Percentiles rank a stretch among this genome's conserved stretches.
These are phyloP conservation scores for Pichia nakasei DNA, from an alignment of 805 yeast species.

Conservation along the genomic window DNA sequence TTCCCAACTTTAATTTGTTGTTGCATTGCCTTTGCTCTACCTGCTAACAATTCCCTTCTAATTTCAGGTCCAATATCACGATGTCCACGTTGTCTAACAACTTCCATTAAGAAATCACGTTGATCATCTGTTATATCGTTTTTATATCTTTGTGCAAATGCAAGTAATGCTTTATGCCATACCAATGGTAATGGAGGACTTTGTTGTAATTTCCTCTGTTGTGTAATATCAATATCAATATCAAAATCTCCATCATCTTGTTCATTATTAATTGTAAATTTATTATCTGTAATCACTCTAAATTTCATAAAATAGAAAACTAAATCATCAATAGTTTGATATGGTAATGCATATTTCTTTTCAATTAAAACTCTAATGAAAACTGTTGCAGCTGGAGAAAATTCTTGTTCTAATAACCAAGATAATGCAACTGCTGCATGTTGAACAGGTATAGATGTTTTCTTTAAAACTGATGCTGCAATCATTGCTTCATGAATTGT, in stretches of 20 bases:
- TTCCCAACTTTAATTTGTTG: constrained; percentile 4
- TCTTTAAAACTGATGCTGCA: constrained; percentile 83
- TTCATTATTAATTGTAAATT: constrained; percentile 12
- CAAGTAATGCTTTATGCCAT: constrained; percentile 94
- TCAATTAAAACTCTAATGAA: constrained; percentile 85
- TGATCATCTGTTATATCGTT: constrained; percentile 99
- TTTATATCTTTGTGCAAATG: constrained; percentile 92
- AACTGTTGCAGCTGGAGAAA: constrained; percentile 80
- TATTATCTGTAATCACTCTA: constrained; percentile 46
- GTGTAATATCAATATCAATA: constrained; percentile 25
- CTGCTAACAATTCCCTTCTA: constrained; percentile 86
- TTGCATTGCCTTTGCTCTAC: constrained; percentile 46
- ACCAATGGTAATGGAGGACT: constrained; percentile 77
- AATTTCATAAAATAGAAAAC: constrained; percentile 93
- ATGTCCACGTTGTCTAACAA: constrained; percentile 84
- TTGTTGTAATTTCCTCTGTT: constrained; percentile 23
- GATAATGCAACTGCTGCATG: constrained; percentile 95
- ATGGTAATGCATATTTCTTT: constrained; percentile 93
- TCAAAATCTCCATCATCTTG: constrained; percentile 29
- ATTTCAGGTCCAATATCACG: constrained; percentile 87
- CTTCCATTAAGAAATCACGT: constrained; percentile 86
- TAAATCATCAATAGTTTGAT: constrained; percentile 88
- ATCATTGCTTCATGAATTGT: constrained; percentile 90
- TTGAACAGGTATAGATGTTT: constrained; percentile 86
- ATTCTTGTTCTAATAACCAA: constrained; percentile 73